Evolutionary conservation across 2,329 filamentous ascomycete species (phyloP).

Genomic region (Stemphylium lycopersici): DNA sequence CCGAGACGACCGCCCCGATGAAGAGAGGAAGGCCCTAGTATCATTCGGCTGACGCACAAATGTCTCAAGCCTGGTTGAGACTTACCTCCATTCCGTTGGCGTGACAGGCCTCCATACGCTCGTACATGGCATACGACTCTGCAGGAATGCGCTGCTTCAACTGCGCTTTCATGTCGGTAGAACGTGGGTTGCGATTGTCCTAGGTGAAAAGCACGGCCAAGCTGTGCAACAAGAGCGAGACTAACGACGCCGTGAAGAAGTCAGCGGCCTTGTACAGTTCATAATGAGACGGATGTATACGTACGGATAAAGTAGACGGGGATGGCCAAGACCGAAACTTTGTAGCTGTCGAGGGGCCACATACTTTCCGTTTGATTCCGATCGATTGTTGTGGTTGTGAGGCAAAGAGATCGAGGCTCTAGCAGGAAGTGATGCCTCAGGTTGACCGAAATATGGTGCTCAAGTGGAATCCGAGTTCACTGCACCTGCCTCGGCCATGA

Average conservation of each 20-base stretch:
- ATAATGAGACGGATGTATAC: background rate
- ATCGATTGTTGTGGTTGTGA: background rate
- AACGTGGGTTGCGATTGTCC: slow-evolving; percentile 54
- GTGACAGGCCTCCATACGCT: slow-evolving; percentile 55
- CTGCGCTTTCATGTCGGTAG: slow-evolving; percentile 39
- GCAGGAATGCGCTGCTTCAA: slow-evolving; percentile 48
- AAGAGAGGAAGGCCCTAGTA: slow-evolving; percentile 52
- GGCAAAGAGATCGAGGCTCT: background rate
- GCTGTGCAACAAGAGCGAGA: slow-evolving; percentile 51
- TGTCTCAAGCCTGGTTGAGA: background rate
- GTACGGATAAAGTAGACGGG: slow-evolving; percentile 50
- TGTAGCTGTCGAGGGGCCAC: slow-evolving; percentile 34
- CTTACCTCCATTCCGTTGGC: slow-evolving; percentile 52
- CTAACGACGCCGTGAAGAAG: slow-evolving; percentile 6
- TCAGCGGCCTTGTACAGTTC: background rate
- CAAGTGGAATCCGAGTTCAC: too few relatives aligned
- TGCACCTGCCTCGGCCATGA: too few relatives aligned
- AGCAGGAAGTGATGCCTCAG: background rate
- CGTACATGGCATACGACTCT: slow-evolving; percentile 49
- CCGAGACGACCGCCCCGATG: slow-evolving; percentile 51
- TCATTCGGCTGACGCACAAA: background rate
- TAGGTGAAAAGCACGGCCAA: slow-evolving; percentile 46
- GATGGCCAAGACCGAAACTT: slow-evolving; percentile 53
- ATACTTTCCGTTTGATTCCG: slow-evolving; percentile 11
- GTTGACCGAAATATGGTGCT: too few relatives aligned